phyloP scores from a whole-genome alignment of 345 rosid species.

The Salix brachista region DNA sequence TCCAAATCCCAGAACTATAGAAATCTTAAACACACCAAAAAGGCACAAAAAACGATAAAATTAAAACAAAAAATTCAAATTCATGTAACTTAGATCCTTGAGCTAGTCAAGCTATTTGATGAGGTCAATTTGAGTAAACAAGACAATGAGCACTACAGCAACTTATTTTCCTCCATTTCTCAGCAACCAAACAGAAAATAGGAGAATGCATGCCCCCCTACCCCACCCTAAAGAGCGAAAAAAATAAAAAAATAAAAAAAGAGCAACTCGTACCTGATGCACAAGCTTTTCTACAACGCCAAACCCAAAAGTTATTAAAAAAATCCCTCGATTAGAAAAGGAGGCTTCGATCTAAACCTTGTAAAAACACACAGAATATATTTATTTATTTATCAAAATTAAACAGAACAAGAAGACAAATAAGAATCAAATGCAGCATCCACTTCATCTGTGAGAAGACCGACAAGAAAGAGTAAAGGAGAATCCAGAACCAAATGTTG shows the following conservation, averaged over 20 bases:
- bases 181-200: conserved; percentile 12
- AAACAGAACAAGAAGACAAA: conserved; percentile 26
- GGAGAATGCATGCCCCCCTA: not conserved
- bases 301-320: conserved; percentile 15
- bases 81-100: not conserved
- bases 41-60: not conserved
- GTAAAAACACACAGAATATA: conserved; percentile 4
- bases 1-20: not conserved
- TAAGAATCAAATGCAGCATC: conserved; percentile 8
- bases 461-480: conserved; percentile 9
- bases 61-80: not conserved
- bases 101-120: conserved; percentile 8
- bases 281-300: conserved; percentile 13
- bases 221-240: not conserved
- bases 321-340: conserved; percentile 14
- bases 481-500: conserved; percentile 26
- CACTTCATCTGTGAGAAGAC: conserved; percentile 14
- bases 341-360: conserved; percentile 41
- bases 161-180: conserved; percentile 7
- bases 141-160: conserved; percentile 22
- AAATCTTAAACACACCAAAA: not conserved
- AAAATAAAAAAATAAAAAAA: not conserved
- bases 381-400: conserved; percentile 12
- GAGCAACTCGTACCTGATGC: conserved; percentile 29
- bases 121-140: conserved; percentile 9